Evolutionary conservation across 2,329 filamentous ascomycete species (phyloP).

Genomic region (Camptophora hylomeconis): DNA sequence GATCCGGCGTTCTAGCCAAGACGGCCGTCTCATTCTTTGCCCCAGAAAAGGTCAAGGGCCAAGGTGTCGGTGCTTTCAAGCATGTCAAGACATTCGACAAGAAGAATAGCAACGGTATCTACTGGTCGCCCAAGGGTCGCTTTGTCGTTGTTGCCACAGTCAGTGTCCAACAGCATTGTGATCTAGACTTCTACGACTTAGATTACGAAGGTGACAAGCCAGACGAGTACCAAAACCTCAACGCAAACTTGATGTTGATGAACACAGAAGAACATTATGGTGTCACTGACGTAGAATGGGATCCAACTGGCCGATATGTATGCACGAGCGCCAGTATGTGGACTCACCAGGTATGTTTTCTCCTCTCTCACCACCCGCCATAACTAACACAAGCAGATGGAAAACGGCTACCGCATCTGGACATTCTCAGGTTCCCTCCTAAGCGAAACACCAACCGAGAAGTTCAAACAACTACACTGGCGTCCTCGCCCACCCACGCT

Average conservation of each 20-base stretch:
- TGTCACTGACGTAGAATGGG: conserved; percentile 96
- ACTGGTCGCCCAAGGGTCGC: conserved; percentile 92
- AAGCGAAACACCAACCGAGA: conserved; percentile 82
- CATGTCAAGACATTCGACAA: conserved; percentile 90
- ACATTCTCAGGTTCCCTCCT: conserved; percentile 86
- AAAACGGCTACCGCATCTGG: conserved; percentile 97
- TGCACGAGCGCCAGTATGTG: conserved; percentile 86
- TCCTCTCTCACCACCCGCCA: background rate
- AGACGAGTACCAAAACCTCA: conserved; percentile 83
- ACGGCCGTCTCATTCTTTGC: conserved; percentile 93
- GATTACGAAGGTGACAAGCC: conserved; percentile 97
- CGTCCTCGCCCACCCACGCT: conserved; percentile 83
- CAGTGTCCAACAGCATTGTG: conserved; percentile 81
- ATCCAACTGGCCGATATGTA: conserved; percentile 88
- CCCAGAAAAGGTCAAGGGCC: conserved; percentile 82
- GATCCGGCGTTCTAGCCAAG: conserved; percentile 78
- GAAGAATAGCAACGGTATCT: conserved; percentile 99
- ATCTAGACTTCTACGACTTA: conserved; percentile 94
- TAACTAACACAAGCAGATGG: conserved; percentile 53
- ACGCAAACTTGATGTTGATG: conserved; percentile 90
- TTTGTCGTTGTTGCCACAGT: conserved; percentile 94
- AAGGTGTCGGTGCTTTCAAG: conserved; percentile 81
- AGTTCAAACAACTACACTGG: conserved; percentile 97
- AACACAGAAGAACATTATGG: conserved; percentile 91
- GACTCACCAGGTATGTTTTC: conserved; percentile 74